Evolutionary conservation across 495 filamentous ascomycete genomes (phyloP), one percentile per base, ranked within the genome.

Genomic region (Xylaria grammica): DNA sequence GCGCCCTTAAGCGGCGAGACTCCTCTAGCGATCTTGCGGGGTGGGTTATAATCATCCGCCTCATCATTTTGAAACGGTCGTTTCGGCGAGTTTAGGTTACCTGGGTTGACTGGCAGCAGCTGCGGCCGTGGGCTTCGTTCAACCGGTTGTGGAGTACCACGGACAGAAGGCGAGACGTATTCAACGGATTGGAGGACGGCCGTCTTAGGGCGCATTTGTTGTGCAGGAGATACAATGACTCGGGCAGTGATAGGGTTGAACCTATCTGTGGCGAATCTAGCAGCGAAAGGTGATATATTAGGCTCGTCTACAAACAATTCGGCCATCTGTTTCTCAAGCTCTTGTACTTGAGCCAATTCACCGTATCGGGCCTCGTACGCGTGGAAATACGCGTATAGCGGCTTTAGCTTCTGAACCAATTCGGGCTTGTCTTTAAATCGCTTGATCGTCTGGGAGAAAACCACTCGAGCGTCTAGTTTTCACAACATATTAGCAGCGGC

Each of bases 351-450:
- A 20, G 87, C 82, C 0, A 97, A 83, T 71, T 99, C 96, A 46
- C 96, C 95, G 69, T 92, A 98, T 49, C 91, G 85, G n/a, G 91
- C 90, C 77, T 98, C 94, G 72, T 96, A 97, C 59, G 92, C 88
- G 74, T 99, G 93, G 69, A 99, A 94, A 75, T 90, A 97, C 1
- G 86, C 80, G 63, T 94, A 96, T 1, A 99, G 85, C 4, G 89
- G 87, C 70, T 96, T 96, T 5, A 92, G 83, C 67, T 93, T 96
- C 62, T 84, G 81, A 0, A 88, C 78, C 36, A 82, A 82, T 65
- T 94, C 90, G 0, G 88, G 84, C 62, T 91, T 94, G 30, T 87
- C 81, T 22, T 89, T 86, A 49, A 96, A 81, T 55, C 88, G 89
- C 69, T 87, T 88, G 55, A 97, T 91, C 2, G 91, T 91, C 36